phyloP scores from a whole-genome alignment of 495 filamentous ascomycete genomes.

The Alectoria sarmentosa region DNA sequence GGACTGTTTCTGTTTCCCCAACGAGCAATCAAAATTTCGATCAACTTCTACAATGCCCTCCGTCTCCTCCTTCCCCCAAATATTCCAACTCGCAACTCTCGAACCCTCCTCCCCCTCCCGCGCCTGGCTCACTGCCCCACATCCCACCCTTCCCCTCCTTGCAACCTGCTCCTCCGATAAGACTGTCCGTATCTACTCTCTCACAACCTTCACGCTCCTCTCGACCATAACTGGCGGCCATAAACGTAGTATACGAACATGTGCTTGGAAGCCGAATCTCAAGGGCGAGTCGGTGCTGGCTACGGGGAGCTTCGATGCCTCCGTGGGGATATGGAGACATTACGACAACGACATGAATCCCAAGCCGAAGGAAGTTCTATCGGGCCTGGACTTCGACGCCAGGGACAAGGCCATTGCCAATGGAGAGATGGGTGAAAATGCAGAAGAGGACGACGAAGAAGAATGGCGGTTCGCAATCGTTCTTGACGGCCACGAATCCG shows the following conservation, averaged over 20 bases:
- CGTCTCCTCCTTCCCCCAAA: slow-evolving; percentile 7
- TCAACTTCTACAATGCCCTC: slow-evolving; percentile 5
- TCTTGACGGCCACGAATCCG: slow-evolving; percentile 87
- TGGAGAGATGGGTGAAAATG: slow-evolving; percentile 16
- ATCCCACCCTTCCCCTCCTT: slow-evolving; percentile 79
- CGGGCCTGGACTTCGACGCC: slow-evolving; percentile 20
- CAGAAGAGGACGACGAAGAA: slow-evolving; percentile 52
- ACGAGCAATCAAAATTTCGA: background rate
- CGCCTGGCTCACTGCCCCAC: slow-evolving; percentile 76
- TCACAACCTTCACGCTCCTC: slow-evolving; percentile 68
- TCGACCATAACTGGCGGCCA: slow-evolving; percentile 80
- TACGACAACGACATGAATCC: slow-evolving; percentile 43
- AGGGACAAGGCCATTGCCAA: slow-evolving; percentile 6
- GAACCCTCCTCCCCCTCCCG: slow-evolving; percentile 64
- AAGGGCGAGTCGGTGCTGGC: slow-evolving; percentile 67
- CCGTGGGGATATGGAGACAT: slow-evolving; percentile 79
- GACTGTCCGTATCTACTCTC: slow-evolving; percentile 79
- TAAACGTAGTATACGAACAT: slow-evolving; percentile 72
- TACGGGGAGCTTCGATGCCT: slow-evolving; percentile 85
- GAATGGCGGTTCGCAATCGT: slow-evolving; percentile 85
- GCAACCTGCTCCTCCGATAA: slow-evolving; percentile 84
- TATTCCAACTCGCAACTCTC: slow-evolving; percentile 42
- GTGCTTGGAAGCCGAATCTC: slow-evolving; percentile 75
- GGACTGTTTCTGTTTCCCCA: background rate
- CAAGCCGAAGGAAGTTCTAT: slow-evolving; percentile 24